Percentiles rank a stretch among this genome's conserved stretches.
Evolutionary conservation across 352 stramenopile genomes (phyloP).

Genomic region (Blastocystis sp.): DNA sequence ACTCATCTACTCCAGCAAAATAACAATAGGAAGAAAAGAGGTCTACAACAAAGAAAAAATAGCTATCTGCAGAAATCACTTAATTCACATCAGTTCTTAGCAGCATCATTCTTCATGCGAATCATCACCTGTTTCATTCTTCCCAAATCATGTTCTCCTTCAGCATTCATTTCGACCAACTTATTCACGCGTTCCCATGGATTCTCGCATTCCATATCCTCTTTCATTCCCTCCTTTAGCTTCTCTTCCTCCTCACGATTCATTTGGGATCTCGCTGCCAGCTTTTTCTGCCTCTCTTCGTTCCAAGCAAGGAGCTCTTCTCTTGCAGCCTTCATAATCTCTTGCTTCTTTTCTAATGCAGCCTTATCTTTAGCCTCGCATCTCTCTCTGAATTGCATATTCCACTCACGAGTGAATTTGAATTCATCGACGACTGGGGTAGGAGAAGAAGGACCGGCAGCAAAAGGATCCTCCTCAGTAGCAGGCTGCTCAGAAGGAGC

Average conservation of each 20-base stretch:
- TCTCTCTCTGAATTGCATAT: constrained; percentile 58
- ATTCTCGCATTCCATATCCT: constrained; percentile 56
- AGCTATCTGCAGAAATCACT: background rate
- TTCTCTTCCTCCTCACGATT: constrained; percentile 62
- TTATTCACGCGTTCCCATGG: constrained; percentile 63
- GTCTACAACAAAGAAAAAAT: constrained; percentile 50
- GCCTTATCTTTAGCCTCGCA: constrained; percentile 54
- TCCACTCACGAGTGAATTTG: constrained; percentile 59
- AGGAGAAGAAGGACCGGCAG: background rate
- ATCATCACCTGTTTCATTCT: constrained; percentile 64
- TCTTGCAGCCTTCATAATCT: constrained; percentile 51
- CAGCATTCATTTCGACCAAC: constrained; percentile 61
- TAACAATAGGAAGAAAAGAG: background rate
- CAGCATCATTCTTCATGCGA: constrained; percentile 62
- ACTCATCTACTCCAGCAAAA: background rate
- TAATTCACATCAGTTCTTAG: constrained; percentile 35
- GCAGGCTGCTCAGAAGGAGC: background rate
- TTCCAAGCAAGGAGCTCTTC: constrained; percentile 60
- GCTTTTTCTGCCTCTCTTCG: constrained; percentile 50
- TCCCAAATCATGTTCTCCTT: constrained; percentile 14
- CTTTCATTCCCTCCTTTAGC: constrained; percentile 50
- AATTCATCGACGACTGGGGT: constrained; percentile 39
- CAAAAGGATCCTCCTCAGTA: constrained; percentile 47
- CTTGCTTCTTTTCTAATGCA: constrained; percentile 57
- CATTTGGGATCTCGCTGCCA: constrained; percentile 53